A percentile compares a stretch with the other conserved stretches of the same genome.
phyloP scores from a whole-genome alignment of 1,139 yeast species.

The Yamadazyma oceani region DNA sequence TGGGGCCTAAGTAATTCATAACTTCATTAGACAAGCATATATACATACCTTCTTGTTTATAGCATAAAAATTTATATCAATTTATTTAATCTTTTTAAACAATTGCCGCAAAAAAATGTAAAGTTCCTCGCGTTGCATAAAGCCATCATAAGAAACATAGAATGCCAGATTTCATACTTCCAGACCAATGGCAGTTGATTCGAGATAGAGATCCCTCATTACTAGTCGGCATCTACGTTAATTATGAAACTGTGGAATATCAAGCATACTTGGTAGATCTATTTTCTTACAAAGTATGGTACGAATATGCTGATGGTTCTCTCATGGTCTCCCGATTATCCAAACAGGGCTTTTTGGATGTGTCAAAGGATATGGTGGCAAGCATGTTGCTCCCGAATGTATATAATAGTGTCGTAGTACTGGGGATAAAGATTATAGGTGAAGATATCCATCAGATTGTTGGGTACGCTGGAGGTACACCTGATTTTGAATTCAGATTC shows the following conservation, averaged over 20 bases:
- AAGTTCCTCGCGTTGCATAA: too few species aligned
- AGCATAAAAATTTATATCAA: constrained; percentile 6
- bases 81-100: neutral
- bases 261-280: constrained; percentile 2
- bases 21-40: neutral
- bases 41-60: constrained; percentile 3
- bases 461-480: neutral
- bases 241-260: constrained; percentile 1
- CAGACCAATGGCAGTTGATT: constrained; percentile 5
- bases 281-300: constrained; percentile 7
- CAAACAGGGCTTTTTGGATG: too few species aligned
- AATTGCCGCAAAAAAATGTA: too few species aligned
- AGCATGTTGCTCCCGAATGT: too few species aligned
- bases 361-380: constrained; percentile 24
- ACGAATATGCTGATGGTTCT: constrained; percentile 17
- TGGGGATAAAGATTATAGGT: too few species aligned
- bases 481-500: constrained; percentile 26
- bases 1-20: constrained; percentile 48
- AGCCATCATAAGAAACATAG: too few species aligned
- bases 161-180: neutral
- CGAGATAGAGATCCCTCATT: neutral
- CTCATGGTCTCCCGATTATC: too few species aligned
- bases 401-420: too few species aligned
- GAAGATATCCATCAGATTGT: too few species aligned
- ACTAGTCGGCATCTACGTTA: constrained; percentile 6